phyloP scores from a whole-genome alignment of 2,329 filamentous ascomycete genomes.

The Colletotrichum sp. region DNA sequence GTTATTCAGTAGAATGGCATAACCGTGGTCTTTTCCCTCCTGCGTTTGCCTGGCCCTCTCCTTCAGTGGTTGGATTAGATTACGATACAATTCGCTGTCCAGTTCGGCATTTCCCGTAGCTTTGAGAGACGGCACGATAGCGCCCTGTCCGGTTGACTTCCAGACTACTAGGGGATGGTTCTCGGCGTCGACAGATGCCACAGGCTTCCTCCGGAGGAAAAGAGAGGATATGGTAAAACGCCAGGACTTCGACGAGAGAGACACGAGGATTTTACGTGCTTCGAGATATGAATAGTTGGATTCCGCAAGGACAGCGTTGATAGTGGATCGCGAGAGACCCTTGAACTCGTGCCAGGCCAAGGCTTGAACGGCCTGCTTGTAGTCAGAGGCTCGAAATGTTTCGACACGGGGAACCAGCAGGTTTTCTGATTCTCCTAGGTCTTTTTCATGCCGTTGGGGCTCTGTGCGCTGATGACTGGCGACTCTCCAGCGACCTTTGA shows the following conservation, averaged over 20 bases:
- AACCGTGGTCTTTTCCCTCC: constrained; percentile 54
- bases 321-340: constrained; percentile 73
- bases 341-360: constrained; percentile 78
- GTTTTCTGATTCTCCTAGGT: constrained; percentile 22
- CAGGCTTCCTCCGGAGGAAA: constrained; percentile 68
- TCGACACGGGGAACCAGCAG: constrained; percentile 60
- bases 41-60: constrained; percentile 44
- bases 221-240: constrained; percentile 74
- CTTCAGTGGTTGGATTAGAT: constrained; percentile 61
- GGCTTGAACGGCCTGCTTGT: constrained; percentile 72
- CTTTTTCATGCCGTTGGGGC: constrained; percentile 30
- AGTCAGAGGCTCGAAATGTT: constrained; percentile 69
- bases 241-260: constrained; percentile 77
- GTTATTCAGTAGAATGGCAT: constrained; percentile 61
- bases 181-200: constrained; percentile 59
- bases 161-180: constrained; percentile 68
- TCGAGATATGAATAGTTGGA: constrained; percentile 80
- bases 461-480: constrained; percentile 38
- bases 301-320: constrained; percentile 81
- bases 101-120: constrained; percentile 70
- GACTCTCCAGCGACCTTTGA: constrained; percentile 70
- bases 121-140: constrained; percentile 65
- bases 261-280: constrained; percentile 72
- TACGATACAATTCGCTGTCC: constrained; percentile 64
- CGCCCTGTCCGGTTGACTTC: constrained; percentile 58